A percentile compares a stretch with the other conserved stretches of the same genome.
Evolutionary conservation across 768 basidiomycete species (phyloP).

Genomic region (Neoboletus brunneissimus): DNA sequence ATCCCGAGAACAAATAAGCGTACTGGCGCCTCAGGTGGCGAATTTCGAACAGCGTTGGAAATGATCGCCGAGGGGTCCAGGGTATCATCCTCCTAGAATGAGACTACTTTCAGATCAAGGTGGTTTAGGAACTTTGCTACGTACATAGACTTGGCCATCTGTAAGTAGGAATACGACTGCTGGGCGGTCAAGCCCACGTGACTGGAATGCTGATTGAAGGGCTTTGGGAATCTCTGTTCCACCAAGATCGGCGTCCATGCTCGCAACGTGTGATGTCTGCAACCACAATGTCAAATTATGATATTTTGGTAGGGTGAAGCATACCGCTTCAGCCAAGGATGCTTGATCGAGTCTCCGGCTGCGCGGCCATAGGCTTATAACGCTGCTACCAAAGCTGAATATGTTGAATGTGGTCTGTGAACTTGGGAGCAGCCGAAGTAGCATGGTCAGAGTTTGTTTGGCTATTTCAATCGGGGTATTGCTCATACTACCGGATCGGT

Average conservation of each 20-base stretch:
- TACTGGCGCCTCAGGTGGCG: constrained; percentile 32
- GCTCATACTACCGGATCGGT: constrained; percentile 56
- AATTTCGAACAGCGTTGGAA: constrained; percentile 31
- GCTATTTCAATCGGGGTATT: constrained; percentile 43
- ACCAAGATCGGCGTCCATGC: constrained; percentile 43
- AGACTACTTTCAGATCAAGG: not conserved
- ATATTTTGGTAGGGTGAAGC: not conserved
- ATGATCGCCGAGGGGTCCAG: constrained; percentile 22
- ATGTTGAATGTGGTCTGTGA: constrained; percentile 51
- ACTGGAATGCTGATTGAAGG: constrained; percentile 37
- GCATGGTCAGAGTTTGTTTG: constrained; percentile 42
- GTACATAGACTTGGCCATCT: constrained; percentile 46
- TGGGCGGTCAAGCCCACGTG: constrained; percentile 35
- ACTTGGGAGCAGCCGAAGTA: constrained; percentile 49
- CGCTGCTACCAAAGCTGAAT: constrained; percentile 46
- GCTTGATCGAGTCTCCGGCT: constrained; percentile 33
- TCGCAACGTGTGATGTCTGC: constrained; percentile 40
- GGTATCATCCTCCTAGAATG: constrained; percentile 9
- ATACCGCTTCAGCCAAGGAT: constrained; percentile 39
- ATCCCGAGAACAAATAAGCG: constrained; percentile 62
- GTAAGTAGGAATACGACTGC: constrained; percentile 57
- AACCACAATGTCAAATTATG: constrained; percentile 7
- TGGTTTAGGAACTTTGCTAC: not conserved
- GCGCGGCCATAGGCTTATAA: constrained; percentile 34
- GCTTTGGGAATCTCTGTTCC: constrained; percentile 53